Conservation (phyloP, 164 flowering plant species). For the Tetracentron sinense region DNA sequence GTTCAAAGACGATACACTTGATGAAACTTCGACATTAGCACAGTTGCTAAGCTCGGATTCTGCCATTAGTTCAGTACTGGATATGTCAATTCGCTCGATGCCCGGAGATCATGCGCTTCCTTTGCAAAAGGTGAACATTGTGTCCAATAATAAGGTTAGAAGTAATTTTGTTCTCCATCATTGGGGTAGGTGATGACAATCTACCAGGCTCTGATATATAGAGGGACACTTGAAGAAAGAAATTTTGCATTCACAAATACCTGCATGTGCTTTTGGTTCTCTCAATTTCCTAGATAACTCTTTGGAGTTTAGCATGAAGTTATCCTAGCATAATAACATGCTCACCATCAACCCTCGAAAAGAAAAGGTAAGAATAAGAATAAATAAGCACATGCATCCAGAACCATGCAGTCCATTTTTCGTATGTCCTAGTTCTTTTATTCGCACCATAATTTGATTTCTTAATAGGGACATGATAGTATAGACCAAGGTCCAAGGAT, state of each 20-base stretch:
- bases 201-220: not conserved
- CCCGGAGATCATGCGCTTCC: conserved; percentile 94
- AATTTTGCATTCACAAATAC: not conserved
- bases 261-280: too few species aligned
- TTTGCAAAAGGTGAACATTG: conserved; percentile 64
- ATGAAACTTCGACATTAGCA: conserved; percentile 81
- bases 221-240: not conserved
- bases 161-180: not conserved
- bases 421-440: too few species aligned
- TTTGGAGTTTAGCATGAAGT: too few species aligned
- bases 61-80: conserved; percentile 73
- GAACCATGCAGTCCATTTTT: too few species aligned
- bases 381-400: too few species aligned
- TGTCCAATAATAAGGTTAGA: not conserved
- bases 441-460: too few species aligned
- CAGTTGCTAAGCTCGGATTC: conserved; percentile 73
- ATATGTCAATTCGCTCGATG: conserved; percentile 73
- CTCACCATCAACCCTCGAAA: too few species aligned
- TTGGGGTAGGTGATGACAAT: not conserved
- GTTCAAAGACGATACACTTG: conserved; percentile 86
- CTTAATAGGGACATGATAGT: too few species aligned
- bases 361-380: too few species aligned
- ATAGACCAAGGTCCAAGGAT: too few species aligned
- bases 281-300: too few species aligned
- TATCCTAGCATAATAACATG: too few species aligned